phyloP scores from a whole-genome alignment of 2,329 filamentous ascomycete genomes.

The Coniochaeta pulveracea region DNA sequence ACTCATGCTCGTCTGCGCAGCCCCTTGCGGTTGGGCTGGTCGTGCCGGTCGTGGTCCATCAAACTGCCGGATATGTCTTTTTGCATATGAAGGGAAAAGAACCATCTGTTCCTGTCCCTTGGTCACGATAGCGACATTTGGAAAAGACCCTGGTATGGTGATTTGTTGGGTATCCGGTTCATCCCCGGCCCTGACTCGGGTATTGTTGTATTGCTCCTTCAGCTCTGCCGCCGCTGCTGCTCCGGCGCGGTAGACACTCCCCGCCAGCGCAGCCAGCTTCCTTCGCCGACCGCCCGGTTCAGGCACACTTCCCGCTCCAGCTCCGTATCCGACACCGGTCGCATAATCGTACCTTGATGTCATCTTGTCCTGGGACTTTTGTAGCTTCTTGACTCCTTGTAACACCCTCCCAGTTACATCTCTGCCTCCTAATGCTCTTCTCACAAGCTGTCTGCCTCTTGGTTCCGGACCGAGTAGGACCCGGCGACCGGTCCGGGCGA shows the following conservation, averaged over 20 bases:
- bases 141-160: conserved; percentile 65
- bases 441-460: conserved; percentile 1
- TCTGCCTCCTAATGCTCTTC: neutral
- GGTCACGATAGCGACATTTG: conserved; percentile 69
- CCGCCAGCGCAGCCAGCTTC: conserved; percentile 59
- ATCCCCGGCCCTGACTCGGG: conserved; percentile 26
- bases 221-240: conserved; percentile 47
- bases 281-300: conserved; percentile 64
- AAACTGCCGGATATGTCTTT: conserved; percentile 58
- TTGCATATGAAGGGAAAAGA: conserved; percentile 87
- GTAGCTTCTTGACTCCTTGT: neutral
- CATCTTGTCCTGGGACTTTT: conserved; percentile 11
- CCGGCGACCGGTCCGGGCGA: conserved; percentile 28
- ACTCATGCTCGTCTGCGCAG: conserved; percentile 27
- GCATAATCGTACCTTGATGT: conserved; percentile 17
- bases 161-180: conserved; percentile 23
- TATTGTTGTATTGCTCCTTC: conserved; percentile 46
- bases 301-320: too few species aligned
- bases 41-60: conserved; percentile 19
- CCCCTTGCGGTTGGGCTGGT: conserved; percentile 19
- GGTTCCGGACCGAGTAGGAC: conserved; percentile 29
- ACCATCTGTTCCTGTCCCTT: conserved; percentile 87
- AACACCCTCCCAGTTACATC: conserved; percentile 3
- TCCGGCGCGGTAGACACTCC: conserved; percentile 43
- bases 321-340: conserved; percentile 1